Base-by-base conservation (phyloP, 257 asterid species). In the Nicotiana attenuata region DNA sequence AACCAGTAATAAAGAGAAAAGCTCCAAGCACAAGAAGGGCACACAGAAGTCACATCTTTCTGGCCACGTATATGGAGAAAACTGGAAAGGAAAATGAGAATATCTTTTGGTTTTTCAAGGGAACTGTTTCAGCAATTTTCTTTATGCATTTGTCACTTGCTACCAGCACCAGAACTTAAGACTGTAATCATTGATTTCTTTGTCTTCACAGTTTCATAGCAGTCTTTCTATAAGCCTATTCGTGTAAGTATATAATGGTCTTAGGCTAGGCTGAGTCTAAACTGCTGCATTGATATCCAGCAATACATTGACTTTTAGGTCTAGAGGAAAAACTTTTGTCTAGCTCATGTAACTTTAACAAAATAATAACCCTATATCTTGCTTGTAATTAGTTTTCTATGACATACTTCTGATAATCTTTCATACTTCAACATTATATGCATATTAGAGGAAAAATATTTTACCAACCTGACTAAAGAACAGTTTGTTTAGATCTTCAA, bases 391-490 rank as follows among this genome's bases (percentile, higher is more conserved):
- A 53, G 45, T 50, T 55, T 73, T 14, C 31, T 24, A 24, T 14
- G 11, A 71, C 61, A 47, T 73, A 73, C 41, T 24, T 61, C 61
- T 20, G 77, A 69, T 5, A 64, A 64, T 26, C n/a, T 14, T 5
- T 5, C 20, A 64, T 64, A 64, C 69, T 64, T 64, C 41, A 65
- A 16, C 56, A 19, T 53, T 56, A 26, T 29, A 80, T 26, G 65
- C n/a, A 56, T 29, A 14, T 26, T 26, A 66, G 24, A 17, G 33
- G 85, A 47, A 31, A 65, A 75, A 8, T 11, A 59, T 63, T 64
- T 57, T 77, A 88, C 92, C 81, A 81, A 96, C 99, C 99, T 94
- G 97, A 14, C 90, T 84, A 89, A 93, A 92, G 86, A 96, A 78
- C 80, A 94, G 83, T 81, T 84, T 91, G 77, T 91, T 96, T 81